phyloP scores from a whole-genome alignment of 768 basidiomycete genomes.

The Steccherinum ochraceum region DNA sequence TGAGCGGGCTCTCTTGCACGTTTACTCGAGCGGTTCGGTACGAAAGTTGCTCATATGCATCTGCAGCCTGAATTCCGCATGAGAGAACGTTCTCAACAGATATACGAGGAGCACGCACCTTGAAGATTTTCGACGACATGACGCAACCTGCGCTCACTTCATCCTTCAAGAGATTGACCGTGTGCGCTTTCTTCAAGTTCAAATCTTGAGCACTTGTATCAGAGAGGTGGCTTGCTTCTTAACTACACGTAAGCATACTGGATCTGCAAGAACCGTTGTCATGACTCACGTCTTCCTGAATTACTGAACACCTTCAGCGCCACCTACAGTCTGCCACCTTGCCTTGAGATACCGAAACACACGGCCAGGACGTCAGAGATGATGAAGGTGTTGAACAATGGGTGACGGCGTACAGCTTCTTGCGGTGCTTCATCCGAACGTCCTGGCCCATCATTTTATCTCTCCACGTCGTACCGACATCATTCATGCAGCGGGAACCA shows the following conservation, averaged over 20 bases:
- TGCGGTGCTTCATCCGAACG: slow-evolving; percentile 60
- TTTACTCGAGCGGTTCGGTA: slow-evolving; percentile 85
- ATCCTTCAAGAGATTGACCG: slow-evolving; percentile 69
- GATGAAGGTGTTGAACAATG: neutral
- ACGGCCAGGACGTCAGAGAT: neutral
- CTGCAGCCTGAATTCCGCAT: too few species aligned
- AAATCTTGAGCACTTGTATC: slow-evolving; percentile 73
- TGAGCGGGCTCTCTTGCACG: slow-evolving; percentile 89
- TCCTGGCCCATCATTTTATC: slow-evolving; percentile 71
- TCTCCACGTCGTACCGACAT: too few species aligned
- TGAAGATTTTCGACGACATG: slow-evolving; percentile 82
- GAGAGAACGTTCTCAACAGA: neutral
- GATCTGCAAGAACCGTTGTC: neutral
- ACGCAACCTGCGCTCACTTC: slow-evolving; percentile 77
- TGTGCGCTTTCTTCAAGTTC: slow-evolving; percentile 54
- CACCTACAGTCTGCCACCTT: slow-evolving; percentile 94
- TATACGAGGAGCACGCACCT: slow-evolving; percentile 45
- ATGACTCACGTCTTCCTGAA: slow-evolving; percentile 87
- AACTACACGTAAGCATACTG: slow-evolving; percentile 5
- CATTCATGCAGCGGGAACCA: too few species aligned
- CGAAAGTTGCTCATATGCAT: slow-evolving; percentile 72
- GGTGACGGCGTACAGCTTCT: slow-evolving; percentile 40
- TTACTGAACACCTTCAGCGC: slow-evolving; percentile 84
- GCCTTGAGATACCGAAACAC: slow-evolving; percentile 63
- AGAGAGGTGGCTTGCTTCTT: slow-evolving; percentile 93